A percentile compares a stretch with the other conserved stretches of the same genome.
phyloP scores from a whole-genome alignment of 495 filamentous ascomycete genomes.

The Xylaria flabelliformis region DNA sequence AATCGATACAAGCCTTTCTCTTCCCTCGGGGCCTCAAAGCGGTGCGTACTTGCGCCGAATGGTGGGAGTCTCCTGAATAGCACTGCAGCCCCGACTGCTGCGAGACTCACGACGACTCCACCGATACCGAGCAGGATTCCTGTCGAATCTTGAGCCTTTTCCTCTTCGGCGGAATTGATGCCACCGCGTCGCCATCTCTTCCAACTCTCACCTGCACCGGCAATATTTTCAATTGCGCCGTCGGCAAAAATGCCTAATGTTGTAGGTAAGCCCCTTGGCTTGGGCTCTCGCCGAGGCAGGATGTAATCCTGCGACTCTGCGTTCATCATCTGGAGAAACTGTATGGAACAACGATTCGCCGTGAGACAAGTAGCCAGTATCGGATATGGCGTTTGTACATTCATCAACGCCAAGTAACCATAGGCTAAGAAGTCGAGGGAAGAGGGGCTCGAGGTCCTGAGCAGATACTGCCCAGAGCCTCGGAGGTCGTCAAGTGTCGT shows the following conservation, averaged over 20 bases:
- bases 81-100: slow-evolving; percentile 33
- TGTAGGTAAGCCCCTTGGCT: slow-evolving; percentile 25
- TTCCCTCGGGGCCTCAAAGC: slow-evolving; percentile 37
- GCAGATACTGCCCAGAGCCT: slow-evolving; percentile 55
- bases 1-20: slow-evolving; percentile 38
- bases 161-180: slow-evolving; percentile 31
- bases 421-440: slow-evolving; percentile 78
- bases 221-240: slow-evolving; percentile 37
- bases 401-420: slow-evolving; percentile 77
- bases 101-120: slow-evolving; percentile 32
- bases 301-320: slow-evolving; percentile 44
- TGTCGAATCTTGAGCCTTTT: slow-evolving; percentile 35
- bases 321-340: slow-evolving; percentile 60
- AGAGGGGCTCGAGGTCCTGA: slow-evolving; percentile 56
- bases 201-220: slow-evolving; percentile 38
- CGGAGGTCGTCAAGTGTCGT: slow-evolving; percentile 71
- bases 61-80: slow-evolving; percentile 35
- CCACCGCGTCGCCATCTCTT: slow-evolving; percentile 38
- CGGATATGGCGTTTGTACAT: slow-evolving; percentile 70
- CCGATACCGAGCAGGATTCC: slow-evolving; percentile 31
- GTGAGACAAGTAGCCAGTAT: slow-evolving; percentile 73
- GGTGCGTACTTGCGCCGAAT: slow-evolving; percentile 44
- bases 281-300: slow-evolving; percentile 31
- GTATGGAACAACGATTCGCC: slow-evolving; percentile 55
- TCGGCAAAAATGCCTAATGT: slow-evolving; percentile 43